Percentiles rank a stretch among this genome's conserved stretches.
Conservation (phyloP, 306 rosid species). For the Vigna hirtella region DNA sequence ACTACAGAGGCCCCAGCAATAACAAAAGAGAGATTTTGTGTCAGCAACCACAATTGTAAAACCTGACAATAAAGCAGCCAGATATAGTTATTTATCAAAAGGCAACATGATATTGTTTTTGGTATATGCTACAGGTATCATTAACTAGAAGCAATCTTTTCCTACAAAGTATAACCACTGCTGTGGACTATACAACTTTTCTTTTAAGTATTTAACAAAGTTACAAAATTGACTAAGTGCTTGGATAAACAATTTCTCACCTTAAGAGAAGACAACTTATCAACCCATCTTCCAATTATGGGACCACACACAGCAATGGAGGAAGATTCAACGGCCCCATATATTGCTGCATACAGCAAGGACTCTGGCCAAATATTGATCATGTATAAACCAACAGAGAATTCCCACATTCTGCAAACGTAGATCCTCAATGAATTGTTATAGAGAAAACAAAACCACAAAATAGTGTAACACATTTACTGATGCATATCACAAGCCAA, state of each 20-base stretch:
- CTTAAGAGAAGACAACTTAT: constrained; percentile 68
- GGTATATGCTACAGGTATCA: background rate
- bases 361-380: constrained; percentile 91
- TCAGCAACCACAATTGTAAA: constrained; percentile 76
- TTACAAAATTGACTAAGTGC: background rate
- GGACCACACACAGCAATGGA: constrained; percentile 84
- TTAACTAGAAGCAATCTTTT: background rate
- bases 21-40: constrained; percentile 77
- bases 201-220: background rate
- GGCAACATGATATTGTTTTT: background rate
- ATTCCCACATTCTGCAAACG: constrained; percentile 92
- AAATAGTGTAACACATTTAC: background rate
- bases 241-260: constrained; percentile 40
- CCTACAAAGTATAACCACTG: too few species aligned
- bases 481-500: background rate
- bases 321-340: constrained; percentile 90
- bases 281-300: constrained; percentile 75
- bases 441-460: background rate
- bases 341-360: constrained; percentile 76
- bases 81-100: constrained; percentile 1
- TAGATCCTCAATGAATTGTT: background rate
- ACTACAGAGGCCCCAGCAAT: constrained; percentile 76
- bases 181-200: too few species aligned
- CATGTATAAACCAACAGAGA: constrained; percentile 92
- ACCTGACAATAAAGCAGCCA: constrained; percentile 62